Evolutionary conservation across 441 rosid species (phyloP), one percentile per base, ranked within the genome.

Genomic region (Dalechampia spathulata): DNA sequence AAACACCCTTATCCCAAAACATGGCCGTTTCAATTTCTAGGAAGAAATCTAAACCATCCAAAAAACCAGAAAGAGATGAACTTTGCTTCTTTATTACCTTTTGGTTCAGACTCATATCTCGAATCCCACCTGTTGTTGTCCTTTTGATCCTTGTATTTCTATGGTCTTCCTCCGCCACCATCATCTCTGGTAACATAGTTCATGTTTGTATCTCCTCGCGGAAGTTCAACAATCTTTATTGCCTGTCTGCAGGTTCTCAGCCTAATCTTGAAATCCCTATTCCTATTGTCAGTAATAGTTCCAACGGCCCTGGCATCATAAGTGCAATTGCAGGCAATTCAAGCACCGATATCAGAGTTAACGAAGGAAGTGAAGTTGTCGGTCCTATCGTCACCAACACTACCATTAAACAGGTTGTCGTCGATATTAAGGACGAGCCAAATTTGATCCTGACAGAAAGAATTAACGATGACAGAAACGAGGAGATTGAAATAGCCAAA

Each of bases 201-300:
- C 95, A 81, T 9, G 72, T 87, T 13, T 91, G 96, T 41, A 64
- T 87, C 40, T 85, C 95, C 5, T 84, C 93, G 0, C 77, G 95
- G 23, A 85, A 85, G 72, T 86, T 91, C 72, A 85, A 58, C 68
- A 76, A 82, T 54, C 87, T 69, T 46, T 87, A 80, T 56, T 87
- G 98, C 67, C 78, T 91, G 61, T 85, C 98, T 0, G 96, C 96
- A 0, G 95, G 98, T 36, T 52, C 88, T 7, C 84, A 78, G 19
- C 84, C 85, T 2, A 77, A 62, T 36, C 61, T 77, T 47, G 82
- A 53, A 26, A 63, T 78, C 68, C 79, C 90, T 2, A 37, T 73
- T 66, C 72, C 68, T 1, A 17, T 0, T 3, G 15, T 55, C 58
- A 66, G 45, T 26, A 58, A 63, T 19, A 48, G 45, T 47, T 71